Base-by-base conservation (phyloP, 805 yeast species). In the Barnettozyma californica region DNA sequence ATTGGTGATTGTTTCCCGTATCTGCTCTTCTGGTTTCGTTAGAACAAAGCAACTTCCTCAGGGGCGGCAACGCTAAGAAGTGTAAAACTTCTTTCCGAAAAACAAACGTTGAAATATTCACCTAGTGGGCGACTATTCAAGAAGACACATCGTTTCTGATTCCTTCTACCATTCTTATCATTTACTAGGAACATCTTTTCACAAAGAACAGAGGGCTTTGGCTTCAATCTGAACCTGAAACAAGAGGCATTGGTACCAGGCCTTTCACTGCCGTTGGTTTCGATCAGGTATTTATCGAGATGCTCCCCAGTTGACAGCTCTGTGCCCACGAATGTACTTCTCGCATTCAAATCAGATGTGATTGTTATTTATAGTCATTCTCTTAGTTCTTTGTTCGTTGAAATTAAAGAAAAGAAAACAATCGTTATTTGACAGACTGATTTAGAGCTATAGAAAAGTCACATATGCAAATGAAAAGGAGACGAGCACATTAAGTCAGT, bases 271-370 rank as follows among this genome's bases (percentile, higher is more conserved):
- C 87, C 79, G 25, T 96, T 75, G 14, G 92, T 97, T 58, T 89
- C 87, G 10, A 91, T 82, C 39, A 92, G 70, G 23, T 94, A 87
- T 42, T 97, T 74, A 44, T 77, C 73, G 25, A 85, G 79, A 66
- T 92, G 99, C 46, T 78, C 79, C 79, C 65, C 99, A 92, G 48
- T 84, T 80, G 1, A 92, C 82, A 1, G 97, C 86, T 37, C 99
- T 69, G 61, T 92, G 99, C 18, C 98, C 98, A 39, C 97, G 72
- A 21, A 94, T 88, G 61, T 98, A 92, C 60, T 83, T 84, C 47
- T 80, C 78, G 65, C 97, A 89, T 2, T 95, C 87, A 63, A 85
- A 84, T 59, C 90, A 85, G 56, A 13, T 18, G 8, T 78, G 85
- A 26, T 85, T 85, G 53, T 85, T 86, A 58, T 84, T 86, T 45